Percentiles rank a stretch among this genome's conserved stretches.
phyloP scores from a whole-genome alignment of 2,329 filamentous ascomycete species.

The Pseudogymnoascus sp. region DNA sequence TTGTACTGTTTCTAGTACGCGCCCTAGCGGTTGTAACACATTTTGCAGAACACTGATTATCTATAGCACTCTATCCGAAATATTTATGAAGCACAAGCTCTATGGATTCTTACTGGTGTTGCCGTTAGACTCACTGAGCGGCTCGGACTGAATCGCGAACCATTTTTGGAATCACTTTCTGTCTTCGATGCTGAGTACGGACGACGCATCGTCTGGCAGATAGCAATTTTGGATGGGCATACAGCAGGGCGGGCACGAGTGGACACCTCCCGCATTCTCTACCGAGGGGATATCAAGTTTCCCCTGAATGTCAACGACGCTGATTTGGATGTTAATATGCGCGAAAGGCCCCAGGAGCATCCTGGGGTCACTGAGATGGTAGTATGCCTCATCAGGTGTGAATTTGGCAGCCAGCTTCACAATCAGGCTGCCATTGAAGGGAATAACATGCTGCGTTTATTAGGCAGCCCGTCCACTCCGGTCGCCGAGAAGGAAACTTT shows the following conservation, averaged over 20 bases:
- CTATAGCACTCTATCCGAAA: conserved; percentile 8
- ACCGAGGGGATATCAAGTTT: conserved; percentile 38
- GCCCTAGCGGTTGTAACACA: not conserved
- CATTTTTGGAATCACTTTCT: conserved; percentile 21
- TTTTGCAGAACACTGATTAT: not conserved
- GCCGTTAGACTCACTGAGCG: conserved; percentile 41
- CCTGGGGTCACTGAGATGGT: conserved; percentile 39
- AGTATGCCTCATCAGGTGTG: conserved; percentile 29
- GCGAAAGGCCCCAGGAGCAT: conserved; percentile 33
- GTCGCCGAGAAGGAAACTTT: conserved; percentile 21
- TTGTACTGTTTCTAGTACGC: conserved; percentile 56
- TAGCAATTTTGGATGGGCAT: conserved; percentile 52
- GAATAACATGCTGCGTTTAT: not conserved
- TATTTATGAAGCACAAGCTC: conserved; percentile 33
- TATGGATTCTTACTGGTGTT: conserved; percentile 41
- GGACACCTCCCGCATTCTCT: conserved; percentile 34
- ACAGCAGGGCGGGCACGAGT: conserved; percentile 47
- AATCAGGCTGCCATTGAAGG: not conserved
- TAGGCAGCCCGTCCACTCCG: conserved; percentile 1
- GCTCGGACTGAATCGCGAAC: conserved; percentile 40
- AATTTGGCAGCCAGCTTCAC: conserved; percentile 21
- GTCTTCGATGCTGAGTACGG: conserved; percentile 52
- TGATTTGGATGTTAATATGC: conserved; percentile 37
- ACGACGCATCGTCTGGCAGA: conserved; percentile 53
- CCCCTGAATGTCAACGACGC: conserved; percentile 48